Percentiles rank a stretch among this genome's conserved stretches.
Evolutionary conservation across 805 yeast genomes (phyloP).

Genomic region (Clavispora carvajalis): DNA sequence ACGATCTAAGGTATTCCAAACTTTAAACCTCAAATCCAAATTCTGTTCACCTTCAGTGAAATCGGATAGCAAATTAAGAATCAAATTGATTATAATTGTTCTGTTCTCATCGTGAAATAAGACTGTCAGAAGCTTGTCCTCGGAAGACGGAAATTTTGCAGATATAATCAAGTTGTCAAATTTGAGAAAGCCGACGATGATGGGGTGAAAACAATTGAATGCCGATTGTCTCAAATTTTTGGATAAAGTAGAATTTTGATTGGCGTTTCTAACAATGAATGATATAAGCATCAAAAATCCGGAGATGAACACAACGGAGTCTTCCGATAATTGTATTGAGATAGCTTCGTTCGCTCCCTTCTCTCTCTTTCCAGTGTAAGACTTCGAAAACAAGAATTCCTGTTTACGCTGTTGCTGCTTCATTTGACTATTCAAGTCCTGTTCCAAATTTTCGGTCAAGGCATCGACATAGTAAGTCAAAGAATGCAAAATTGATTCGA

Average conservation of each 20-base stretch:
- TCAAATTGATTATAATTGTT: conserved; percentile 27
- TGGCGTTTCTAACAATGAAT: conserved; percentile 24
- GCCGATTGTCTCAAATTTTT: conserved; percentile 17
- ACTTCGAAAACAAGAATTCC: conserved; percentile 20
- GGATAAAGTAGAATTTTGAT: conserved; percentile 22
- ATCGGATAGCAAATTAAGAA: conserved; percentile 46
- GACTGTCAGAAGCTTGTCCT: conserved; percentile 16
- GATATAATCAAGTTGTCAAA: conserved; percentile 34
- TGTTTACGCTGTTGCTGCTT: conserved; percentile 30
- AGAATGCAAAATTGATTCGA: conserved; percentile 51
- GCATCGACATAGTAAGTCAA: conserved; percentile 50
- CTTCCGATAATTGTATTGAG: conserved; percentile 63
- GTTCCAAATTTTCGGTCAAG: conserved; percentile 33
- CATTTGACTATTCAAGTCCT: conserved; percentile 25
- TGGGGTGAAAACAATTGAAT: conserved; percentile 30
- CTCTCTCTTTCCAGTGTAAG: conserved; percentile 7
- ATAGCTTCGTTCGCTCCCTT: conserved; percentile 25
- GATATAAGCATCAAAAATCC: conserved; percentile 66
- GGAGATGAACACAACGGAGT: conserved; percentile 66
- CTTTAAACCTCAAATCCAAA: conserved; percentile 33
- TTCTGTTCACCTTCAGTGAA: conserved; percentile 43
- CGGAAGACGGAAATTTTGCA: conserved; percentile 6
- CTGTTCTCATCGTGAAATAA: conserved; percentile 32
- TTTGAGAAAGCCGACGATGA: conserved; percentile 30
- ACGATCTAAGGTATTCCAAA: conserved; percentile 68